Base-by-base conservation (phyloP, 805 yeast genomes). In the Starmerella vitae region DNA sequence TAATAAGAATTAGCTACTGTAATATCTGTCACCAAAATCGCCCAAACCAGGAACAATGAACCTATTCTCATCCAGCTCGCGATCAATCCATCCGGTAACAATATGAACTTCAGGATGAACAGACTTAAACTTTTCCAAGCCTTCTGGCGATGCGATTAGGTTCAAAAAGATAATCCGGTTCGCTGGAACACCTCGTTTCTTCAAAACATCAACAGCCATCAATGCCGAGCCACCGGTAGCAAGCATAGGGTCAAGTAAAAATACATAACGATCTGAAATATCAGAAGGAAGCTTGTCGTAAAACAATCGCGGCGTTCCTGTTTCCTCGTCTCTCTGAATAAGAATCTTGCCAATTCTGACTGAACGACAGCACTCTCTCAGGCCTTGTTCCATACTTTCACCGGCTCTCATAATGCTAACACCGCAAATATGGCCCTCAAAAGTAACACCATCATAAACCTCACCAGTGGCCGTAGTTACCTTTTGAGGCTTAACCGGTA, bases 151-250 rank as follows among this genome's bases (percentile, higher is more conserved):
- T 29, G 96, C 88, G 56, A 91, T 74, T 55, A 91, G 71, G 62
- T 91, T 91, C 61, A 91, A 68, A 58, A 91, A 91, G 58, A 84
- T 69, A 50, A 91, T 91, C 56, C 93, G 74, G 46, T 85, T 86
- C 50, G 76, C 78, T 41, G 75, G 75, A 34, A 88, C 97, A 37
- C 98, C 97, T 55, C 91, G 73, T 39, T 75, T 67, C 43, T 81
- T 67, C 54, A 91, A 66, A 14, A 91, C 96, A 45, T 91, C 94
- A 14, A 86, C 83, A 13, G 97, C 99, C 91, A 86, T 81, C 61
- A 84, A 74, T 15, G 97, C 98, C 45, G 94, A 81, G 36, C 98
- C 98, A 50, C 98, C 98, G 15, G 99, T 91, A 25, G 99, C 99
- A 57, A 91, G 71, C 93, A 91, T 81, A 41, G 99, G 98, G 56